Percentiles rank a stretch among this genome's conserved stretches.
Evolutionary conservation across 2,329 filamentous ascomycete genomes (phyloP).

Genomic region (Neonectria punicea): DNA sequence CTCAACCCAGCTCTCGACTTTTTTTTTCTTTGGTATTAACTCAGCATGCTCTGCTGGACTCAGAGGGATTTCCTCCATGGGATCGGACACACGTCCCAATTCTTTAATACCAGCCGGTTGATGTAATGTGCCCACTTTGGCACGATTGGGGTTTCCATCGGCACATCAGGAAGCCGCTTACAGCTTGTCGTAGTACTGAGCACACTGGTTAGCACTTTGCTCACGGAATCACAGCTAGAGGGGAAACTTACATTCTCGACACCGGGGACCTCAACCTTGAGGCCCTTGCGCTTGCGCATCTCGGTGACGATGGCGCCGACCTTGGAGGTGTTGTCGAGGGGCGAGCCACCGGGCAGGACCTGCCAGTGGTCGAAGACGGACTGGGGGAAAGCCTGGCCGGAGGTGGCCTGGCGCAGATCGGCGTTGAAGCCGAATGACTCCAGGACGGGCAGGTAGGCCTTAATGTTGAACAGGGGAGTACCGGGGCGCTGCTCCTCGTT

Average conservation of each 20-base stretch:
- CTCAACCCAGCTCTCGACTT: conserved; percentile 50
- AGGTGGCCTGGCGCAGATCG: conserved; percentile 92
- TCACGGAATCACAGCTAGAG: background rate
- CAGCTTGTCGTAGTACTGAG: conserved; percentile 98
- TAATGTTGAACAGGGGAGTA: conserved; percentile 99
- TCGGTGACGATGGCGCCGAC: conserved; percentile 83
- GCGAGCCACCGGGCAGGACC: conserved; percentile 91
- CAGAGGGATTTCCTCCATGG: conserved; percentile 41
- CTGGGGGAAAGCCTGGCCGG: conserved; percentile 98
- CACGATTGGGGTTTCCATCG: conserved; percentile 59
- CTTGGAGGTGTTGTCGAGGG: conserved; percentile 84
- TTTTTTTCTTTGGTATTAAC: conserved; percentile 47
- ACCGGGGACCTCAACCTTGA: conserved; percentile 94
- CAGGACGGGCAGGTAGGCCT: conserved; percentile 95
- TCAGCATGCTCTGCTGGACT: conserved; percentile 44
- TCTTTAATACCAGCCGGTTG: conserved; percentile 52
- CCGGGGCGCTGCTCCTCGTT: conserved; percentile 97
- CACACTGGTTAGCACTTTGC: conserved; percentile 36
- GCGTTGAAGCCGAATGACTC: conserved; percentile 99
- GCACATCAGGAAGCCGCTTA: conserved; percentile 67
- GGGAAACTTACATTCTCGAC: conserved; percentile 87
- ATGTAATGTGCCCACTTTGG: conserved; percentile 54
- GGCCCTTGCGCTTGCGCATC: conserved; percentile 99
- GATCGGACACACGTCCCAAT: conserved; percentile 43
- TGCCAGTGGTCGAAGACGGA: conserved; percentile 99